Conservation (phyloP, 305 asterid species). For the Solanum aculeatissimum region DNA sequence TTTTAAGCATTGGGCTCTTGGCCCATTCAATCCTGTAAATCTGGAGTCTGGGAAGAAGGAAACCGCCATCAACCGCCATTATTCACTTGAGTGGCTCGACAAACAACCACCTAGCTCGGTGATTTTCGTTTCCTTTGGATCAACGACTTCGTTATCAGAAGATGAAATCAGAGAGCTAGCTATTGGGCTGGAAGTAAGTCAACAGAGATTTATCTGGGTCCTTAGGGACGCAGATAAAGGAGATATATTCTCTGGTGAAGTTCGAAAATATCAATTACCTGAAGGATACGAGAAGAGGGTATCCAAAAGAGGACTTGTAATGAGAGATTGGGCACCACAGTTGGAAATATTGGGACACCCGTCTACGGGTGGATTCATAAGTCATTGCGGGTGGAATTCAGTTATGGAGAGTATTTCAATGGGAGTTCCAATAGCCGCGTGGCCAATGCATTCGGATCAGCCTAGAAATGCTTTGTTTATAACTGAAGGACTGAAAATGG, state of each 20-base stretch:
- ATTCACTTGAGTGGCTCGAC: constrained; percentile 42
- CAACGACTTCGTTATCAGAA: constrained; percentile 36
- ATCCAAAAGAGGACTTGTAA: constrained; percentile 29
- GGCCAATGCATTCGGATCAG: constrained; percentile 93
- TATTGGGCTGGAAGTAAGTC: constrained; percentile 37
- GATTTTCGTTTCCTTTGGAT: constrained; percentile 52
- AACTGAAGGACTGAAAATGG: constrained; percentile 25
- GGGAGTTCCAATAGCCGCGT: constrained; percentile 67
- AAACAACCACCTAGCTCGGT: constrained; percentile 27
- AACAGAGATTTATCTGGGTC: constrained; percentile 47
- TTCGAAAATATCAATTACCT: constrained; percentile 14
- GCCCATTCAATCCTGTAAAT: constrained; percentile 35
- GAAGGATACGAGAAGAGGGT: constrained; percentile 42
- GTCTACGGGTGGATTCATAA: constrained; percentile 56
- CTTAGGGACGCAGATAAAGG: constrained; percentile 54
- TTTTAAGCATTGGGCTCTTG: constrained; percentile 25
- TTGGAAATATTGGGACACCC: constrained; percentile 46
- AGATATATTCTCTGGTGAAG: constrained; percentile 1
- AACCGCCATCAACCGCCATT: not conserved
- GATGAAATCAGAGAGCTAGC: constrained; percentile 43
- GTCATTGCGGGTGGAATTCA: constrained; percentile 90
- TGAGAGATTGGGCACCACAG: constrained; percentile 73
- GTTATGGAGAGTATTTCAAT: constrained; percentile 62
- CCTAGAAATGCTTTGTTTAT: constrained; percentile 40
- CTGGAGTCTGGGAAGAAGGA: not conserved